phyloP scores from a whole-genome alignment of 768 basidiomycete genomes.

The Leccinum boreale region DNA sequence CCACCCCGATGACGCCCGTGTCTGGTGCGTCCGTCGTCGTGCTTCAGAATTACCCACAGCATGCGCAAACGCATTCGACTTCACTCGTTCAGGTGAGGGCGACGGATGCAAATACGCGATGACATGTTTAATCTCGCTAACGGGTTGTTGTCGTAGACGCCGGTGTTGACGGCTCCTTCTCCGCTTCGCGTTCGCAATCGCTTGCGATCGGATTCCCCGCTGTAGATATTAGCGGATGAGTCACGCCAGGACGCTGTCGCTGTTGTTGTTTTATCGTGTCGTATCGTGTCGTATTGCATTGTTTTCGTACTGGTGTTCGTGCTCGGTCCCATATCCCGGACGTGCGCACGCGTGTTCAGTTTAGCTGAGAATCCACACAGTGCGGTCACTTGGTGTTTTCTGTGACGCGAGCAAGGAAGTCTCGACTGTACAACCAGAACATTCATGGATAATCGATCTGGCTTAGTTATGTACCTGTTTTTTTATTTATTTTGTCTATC shows the following conservation, averaged over 20 bases:
- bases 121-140: not conserved
- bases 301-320: not conserved
- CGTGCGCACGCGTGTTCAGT: not conserved
- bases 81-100: not conserved
- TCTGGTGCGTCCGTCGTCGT: not conserved
- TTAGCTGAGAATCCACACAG: not conserved
- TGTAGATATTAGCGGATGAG: not conserved
- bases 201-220: not conserved
- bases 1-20: not conserved
- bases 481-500: not conserved
- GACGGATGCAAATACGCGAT: not conserved
- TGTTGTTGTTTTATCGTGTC: not conserved
- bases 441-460: not conserved
- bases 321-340: not conserved
- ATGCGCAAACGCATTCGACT: not conserved
- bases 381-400: not conserved
- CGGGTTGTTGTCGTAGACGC: not conserved
- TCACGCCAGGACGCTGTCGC: not conserved
- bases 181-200: not conserved
- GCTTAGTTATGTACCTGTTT: not conserved
- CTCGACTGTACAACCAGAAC: not conserved
- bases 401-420: not conserved
- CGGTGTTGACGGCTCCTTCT: not conserved
- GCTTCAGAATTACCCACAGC: not conserved
- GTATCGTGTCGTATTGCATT: not conserved